Conservation (phyloP, 805 yeast species). For the Ogataea dorogensis region DNA sequence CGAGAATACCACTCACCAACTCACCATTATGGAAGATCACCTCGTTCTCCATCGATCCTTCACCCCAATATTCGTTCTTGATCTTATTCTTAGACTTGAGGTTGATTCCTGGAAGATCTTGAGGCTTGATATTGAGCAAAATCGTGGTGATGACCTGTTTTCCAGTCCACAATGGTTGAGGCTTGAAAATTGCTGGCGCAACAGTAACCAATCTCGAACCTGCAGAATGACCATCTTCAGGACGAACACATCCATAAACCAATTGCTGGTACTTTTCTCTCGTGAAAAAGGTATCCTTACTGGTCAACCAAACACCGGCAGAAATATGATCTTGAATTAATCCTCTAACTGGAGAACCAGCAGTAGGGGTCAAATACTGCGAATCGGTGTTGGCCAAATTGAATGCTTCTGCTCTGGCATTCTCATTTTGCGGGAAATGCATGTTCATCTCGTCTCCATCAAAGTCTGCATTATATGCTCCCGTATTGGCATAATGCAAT, state of each 20-base stretch:
- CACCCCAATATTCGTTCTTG: constrained; percentile 94
- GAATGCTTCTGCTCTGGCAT: constrained; percentile 94
- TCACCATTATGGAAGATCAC: constrained; percentile 88
- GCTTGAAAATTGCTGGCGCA: constrained; percentile 87
- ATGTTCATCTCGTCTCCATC: constrained; percentile 99
- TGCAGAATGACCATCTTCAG: constrained; percentile 96
- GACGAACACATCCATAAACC: constrained; percentile 89
- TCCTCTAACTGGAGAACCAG: constrained; percentile 98
- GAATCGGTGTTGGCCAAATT: constrained; percentile 95
- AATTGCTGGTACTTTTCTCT: constrained; percentile 92
- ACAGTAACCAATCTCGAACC: constrained; percentile 64
- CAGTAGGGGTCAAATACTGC: constrained; percentile 96
- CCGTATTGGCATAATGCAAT: constrained; percentile 97
- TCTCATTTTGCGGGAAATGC: constrained; percentile 98
- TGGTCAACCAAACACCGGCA: constrained; percentile 98
- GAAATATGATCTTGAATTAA: constrained; percentile 97
- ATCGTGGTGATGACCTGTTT: constrained; percentile 95
- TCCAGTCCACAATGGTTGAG: constrained; percentile 95
- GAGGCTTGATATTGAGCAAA: constrained; percentile 81
- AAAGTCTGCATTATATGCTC: constrained; percentile 98
- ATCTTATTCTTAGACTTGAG: constrained; percentile 80
- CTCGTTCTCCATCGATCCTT: constrained; percentile 76
- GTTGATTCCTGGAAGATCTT: constrained; percentile 87
- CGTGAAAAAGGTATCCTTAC: constrained; percentile 85
- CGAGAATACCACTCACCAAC: constrained; percentile 86